Base-by-base conservation (phyloP, 208 protist genomes). In the Trypanosoma mega region DNA sequence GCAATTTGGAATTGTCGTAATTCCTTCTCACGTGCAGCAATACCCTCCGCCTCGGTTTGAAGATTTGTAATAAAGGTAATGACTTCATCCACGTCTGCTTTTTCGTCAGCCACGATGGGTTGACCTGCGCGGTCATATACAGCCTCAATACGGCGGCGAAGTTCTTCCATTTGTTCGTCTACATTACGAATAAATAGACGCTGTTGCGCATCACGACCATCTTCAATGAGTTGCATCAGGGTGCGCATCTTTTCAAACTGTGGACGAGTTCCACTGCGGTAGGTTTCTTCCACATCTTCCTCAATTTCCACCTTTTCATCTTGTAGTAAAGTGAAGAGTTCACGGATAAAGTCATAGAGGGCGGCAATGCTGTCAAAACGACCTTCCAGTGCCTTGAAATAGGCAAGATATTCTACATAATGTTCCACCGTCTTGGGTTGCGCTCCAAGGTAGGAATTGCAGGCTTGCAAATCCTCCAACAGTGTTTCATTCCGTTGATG, bases 231-330 rank as follows among this genome's bases (percentile, higher is more conserved):
- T 56, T 90, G 80, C 76, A 97, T 86, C 45, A 90, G 70, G n/a
- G 81, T 92, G 16, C 87, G 87, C 63, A 97, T 72, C 74, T 96
- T 97, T 48, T 95, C 86, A 57, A 97, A 96, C 76, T 96, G 87
- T 18, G 92, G 91, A 1, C 89, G 82, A 3, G 90, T 98, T 36
- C 89, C 90, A 69, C 84, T 96, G 69, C 85, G 79, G 74, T 89
- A 98, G 31, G 81, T 96, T 62, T 98, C 92, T 56, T 97, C 82
- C 36, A 94, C 74, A 11, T 92, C 81, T 56, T 96, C 92, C 30
- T 64, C 65, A 46, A 98, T 74, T 6, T 82, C 72, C 33, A 95
- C 83, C 68, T 95, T 94, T 67, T 96, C 92, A 43, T 93, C 86
- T 50, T 89, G 73, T 58, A 98, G 63, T 12, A 96, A 76, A 27